These are phyloP conservation scores for Dictyophora rubrovolvata DNA, from an alignment of 768 basidiomycete genomes.

Conservation along the genomic window DNA sequence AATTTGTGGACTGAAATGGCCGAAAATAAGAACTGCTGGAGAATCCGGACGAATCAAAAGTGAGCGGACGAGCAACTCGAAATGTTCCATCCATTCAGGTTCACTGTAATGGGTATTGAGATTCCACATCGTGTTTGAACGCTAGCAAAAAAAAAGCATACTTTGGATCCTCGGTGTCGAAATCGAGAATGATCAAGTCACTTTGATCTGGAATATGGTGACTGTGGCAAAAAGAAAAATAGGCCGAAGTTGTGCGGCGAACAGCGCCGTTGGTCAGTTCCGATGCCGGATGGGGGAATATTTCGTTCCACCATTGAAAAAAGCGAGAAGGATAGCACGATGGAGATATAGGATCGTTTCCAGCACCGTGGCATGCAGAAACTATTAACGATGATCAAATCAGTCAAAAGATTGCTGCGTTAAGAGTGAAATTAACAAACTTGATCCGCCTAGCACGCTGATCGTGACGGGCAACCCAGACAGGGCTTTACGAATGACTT, in stretches of 20 bases:
- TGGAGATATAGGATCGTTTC: constrained; percentile 78
- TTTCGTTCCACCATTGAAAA: constrained; percentile 94
- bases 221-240: constrained; percentile 88
- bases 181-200: constrained; percentile 91
- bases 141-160: constrained; percentile 30
- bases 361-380: constrained; percentile 88
- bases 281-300: constrained; percentile 97
- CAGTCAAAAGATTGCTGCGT: not conserved
- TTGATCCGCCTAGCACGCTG: constrained; percentile 80
- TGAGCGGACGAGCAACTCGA: constrained; percentile 87
- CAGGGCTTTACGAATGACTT: constrained; percentile 74
- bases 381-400: constrained; percentile 37
- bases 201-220: constrained; percentile 92
- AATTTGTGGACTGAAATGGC: constrained; percentile 85
- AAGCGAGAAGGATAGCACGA: constrained; percentile 89
- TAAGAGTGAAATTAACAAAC: constrained; percentile 32
- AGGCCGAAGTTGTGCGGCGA: constrained; percentile 82
- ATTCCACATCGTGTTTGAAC: not conserved
- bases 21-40: constrained; percentile 89
- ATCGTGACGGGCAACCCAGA: constrained; percentile 82
- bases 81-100: constrained; percentile 63
- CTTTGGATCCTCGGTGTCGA: constrained; percentile 85
- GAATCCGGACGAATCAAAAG: constrained; percentile 82
- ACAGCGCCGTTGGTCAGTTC: constrained; percentile 97
- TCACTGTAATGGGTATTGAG: constrained; percentile 37